These are phyloP conservation scores for Lojkania enalia DNA, from an alignment of 2,329 filamentous ascomycete species.

Conservation along the genomic window DNA sequence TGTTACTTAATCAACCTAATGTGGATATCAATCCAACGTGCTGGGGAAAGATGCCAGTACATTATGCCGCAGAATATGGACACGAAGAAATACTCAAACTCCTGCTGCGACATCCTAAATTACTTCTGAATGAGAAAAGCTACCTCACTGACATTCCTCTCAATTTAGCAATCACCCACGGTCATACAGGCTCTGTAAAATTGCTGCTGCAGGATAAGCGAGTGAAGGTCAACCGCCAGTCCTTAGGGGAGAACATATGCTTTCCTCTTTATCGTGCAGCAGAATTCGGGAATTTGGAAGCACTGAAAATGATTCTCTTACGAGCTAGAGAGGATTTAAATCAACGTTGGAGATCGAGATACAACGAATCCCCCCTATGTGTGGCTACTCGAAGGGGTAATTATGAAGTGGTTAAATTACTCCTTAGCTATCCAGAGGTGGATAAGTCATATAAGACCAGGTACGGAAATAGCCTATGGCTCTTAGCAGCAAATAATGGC, in stretches of 20 bases:
- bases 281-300: constrained; percentile 1
- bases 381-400: neutral
- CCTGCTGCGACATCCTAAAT: neutral
- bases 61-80: constrained; percentile 2
- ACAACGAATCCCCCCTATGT: neutral
- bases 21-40: neutral
- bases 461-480: too few relatives aligned
- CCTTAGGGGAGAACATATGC: neutral
- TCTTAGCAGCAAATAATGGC: too few relatives aligned
- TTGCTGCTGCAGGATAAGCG: neutral
- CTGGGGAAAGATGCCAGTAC: neutral
- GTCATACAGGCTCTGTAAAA: neutral
- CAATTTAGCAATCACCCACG: neutral
- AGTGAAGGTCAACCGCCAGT: neutral
- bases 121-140: neutral
- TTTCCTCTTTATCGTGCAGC: neutral
- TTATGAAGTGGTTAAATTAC: neutral
- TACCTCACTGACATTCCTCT: neutral
- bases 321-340: too few relatives aligned
- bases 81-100: neutral
- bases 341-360: neutral
- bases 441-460: neutral
- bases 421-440: neutral
- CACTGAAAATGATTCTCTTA: neutral
- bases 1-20: neutral